Percentiles rank a stretch among this genome's conserved stretches.
These are phyloP conservation scores for Stenocarpella maydis DNA, from an alignment of 2,329 filamentous ascomycete genomes.

Conservation along the genomic window DNA sequence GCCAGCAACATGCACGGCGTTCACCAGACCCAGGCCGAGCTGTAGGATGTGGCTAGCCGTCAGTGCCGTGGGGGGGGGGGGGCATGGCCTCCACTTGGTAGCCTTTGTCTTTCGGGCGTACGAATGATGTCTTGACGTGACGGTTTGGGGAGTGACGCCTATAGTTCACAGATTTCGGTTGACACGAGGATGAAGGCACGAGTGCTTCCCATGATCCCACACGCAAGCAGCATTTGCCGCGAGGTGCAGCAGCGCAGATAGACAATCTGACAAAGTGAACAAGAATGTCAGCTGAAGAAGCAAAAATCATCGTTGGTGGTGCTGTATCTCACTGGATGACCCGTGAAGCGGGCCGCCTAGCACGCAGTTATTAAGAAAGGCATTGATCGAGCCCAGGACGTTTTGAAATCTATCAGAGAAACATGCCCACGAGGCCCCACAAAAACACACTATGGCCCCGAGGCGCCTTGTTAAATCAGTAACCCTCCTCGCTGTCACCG, in stretches of 20 bases:
- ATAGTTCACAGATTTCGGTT: too few relatives aligned
- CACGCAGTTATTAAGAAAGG: not conserved
- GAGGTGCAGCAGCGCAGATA: not conserved
- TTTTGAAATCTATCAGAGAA: not conserved
- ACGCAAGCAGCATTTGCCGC: not conserved
- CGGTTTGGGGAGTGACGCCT: not conserved
- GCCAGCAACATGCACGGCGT: constrained; percentile 26
- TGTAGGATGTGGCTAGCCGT: not conserved
- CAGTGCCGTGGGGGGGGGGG: too few relatives aligned
- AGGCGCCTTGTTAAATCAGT: not conserved
- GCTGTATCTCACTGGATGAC: not conserved
- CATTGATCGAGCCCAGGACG: not conserved
- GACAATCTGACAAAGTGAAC: not conserved
- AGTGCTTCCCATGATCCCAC: not conserved
- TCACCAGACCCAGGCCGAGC: constrained; percentile 24
- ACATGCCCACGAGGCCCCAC: not conserved
- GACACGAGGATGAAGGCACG: not conserved
- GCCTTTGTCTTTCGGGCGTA: not conserved
- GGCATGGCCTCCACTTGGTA: not conserved
- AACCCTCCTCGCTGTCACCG: constrained; percentile 9
- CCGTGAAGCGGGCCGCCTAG: not conserved
- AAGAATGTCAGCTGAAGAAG: not conserved
- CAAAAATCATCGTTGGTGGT: not conserved
- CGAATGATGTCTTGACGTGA: not conserved
- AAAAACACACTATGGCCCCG: not conserved